phyloP scores from a whole-genome alignment of 2,329 filamentous ascomycete genomes.

The Cytospora piceae region DNA sequence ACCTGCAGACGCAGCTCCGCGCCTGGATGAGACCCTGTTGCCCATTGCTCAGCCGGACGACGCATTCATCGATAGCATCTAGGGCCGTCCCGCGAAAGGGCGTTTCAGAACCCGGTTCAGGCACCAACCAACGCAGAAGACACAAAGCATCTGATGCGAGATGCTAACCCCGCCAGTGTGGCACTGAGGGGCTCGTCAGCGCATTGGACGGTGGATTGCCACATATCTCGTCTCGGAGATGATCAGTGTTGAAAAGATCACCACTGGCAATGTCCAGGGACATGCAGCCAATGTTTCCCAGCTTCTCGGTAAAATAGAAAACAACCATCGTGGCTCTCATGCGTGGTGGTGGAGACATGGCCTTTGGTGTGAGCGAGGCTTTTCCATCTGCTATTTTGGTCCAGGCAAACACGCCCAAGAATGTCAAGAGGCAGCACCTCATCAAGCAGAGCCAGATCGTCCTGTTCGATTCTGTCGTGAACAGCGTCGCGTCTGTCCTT shows the following conservation, averaged over 20 bases:
- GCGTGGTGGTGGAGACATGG: constrained; percentile 66
- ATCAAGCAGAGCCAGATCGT: constrained; percentile 46
- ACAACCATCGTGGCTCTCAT: constrained; percentile 64
- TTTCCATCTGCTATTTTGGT: constrained; percentile 57
- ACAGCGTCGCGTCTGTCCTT: constrained; percentile 55
- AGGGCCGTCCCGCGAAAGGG: constrained; percentile 24
- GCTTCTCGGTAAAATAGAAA: constrained; percentile 48
- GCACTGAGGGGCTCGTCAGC: constrained; percentile 53
- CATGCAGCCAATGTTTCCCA: constrained; percentile 48
- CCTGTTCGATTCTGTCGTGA: constrained; percentile 65
- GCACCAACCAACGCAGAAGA: constrained; percentile 37
- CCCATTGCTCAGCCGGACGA: constrained; percentile 45
- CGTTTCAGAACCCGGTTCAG: not conserved
- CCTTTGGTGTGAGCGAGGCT: constrained; percentile 57
- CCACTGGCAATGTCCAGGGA: constrained; percentile 57
- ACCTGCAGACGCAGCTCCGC: constrained; percentile 43
- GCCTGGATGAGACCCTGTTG: constrained; percentile 48
- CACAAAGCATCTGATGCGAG: constrained; percentile 55
- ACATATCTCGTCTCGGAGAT: constrained; percentile 49
- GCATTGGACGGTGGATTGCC: constrained; percentile 58
- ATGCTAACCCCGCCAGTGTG: constrained; percentile 51
- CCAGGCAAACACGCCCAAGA: constrained; percentile 45
- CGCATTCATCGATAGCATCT: constrained; percentile 31
- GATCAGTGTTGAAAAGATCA: constrained; percentile 53
- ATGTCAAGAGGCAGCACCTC: constrained; percentile 50